Conservation (phyloP, 202 grass and related monocot genomes). For the Tripidium arundinaceum region DNA sequence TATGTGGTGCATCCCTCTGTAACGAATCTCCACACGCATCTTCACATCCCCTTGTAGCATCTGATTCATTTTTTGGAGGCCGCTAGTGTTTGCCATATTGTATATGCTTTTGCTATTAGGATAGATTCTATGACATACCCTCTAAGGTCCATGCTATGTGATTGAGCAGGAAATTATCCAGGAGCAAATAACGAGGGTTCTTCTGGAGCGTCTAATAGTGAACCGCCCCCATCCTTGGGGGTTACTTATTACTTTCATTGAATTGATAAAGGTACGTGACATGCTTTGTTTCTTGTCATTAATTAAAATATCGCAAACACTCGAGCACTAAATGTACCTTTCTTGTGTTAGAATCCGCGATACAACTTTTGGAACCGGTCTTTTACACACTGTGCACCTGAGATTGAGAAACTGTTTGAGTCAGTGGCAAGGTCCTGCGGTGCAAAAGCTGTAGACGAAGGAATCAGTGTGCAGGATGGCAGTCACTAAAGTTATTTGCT, state of each 20-base stretch:
- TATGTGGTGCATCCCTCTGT: background rate
- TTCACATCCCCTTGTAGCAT: background rate
- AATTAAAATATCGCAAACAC: background rate
- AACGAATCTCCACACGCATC: background rate
- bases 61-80: background rate
- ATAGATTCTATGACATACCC: too few relatives aligned
- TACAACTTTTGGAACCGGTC: slow-evolving; percentile 74
- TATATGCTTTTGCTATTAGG: too few relatives aligned
- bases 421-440: slow-evolving; percentile 64
- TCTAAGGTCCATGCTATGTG: background rate
- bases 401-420: slow-evolving; percentile 75
- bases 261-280: slow-evolving; percentile 64
- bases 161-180: slow-evolving; percentile 56
- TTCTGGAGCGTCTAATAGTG: slow-evolving; percentile 77
- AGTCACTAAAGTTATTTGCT: slow-evolving; percentile 26
- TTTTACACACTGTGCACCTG: slow-evolving; percentile 49
- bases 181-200: slow-evolving; percentile 79
- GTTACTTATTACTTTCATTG: slow-evolving; percentile 79
- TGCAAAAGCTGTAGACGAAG: slow-evolving; percentile 57
- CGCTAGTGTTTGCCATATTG: too few relatives aligned
- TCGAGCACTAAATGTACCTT: background rate
- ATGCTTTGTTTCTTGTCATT: background rate
- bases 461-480: slow-evolving; percentile 45
- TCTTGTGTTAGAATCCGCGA: slow-evolving; percentile 56
- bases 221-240: slow-evolving; percentile 90